Base-by-base conservation (phyloP, 345 rosid species). In the Eucalyptus rudis region DNA sequence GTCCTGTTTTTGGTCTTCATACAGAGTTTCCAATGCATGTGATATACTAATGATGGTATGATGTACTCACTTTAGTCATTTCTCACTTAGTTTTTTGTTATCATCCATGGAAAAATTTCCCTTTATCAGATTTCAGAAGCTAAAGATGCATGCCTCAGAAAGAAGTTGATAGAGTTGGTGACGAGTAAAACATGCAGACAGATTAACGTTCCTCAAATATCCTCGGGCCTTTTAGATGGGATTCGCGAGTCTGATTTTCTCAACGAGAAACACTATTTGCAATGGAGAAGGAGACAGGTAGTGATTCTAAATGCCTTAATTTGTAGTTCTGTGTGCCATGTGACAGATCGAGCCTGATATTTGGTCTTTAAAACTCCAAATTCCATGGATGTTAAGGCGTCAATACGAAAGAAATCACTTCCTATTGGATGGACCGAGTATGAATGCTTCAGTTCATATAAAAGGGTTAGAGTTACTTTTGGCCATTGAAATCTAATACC, bases 271-370 rank as follows among this genome's bases (percentile, higher is more conserved):
- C 92, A 93, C 89, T 96, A 96, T 92, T 85, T 92, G 91, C 95
- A 96, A 90, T 97, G 99, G 99, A 96, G 93, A 92, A 93, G 90
- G 90, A 96, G 99, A 91, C 98, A 96, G 98, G 99, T 96, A 92
- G 86, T 86, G 43, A 87, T 90, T 24, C 45, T 24, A 25, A n/a
- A 51, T 89, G 22, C 58, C 40, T 89, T 49, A 54, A 24, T 86
- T 86, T 86, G 16, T 47, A 59, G 85, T 76, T 29, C 62, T 3
- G 33, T 49, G 56, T 66, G 54, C 29, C 36, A 88, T 88, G 83
- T n/a, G 84, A 76, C 84, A 76, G 84, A 40, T 76, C 11, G 47
- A 76, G 84, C 84, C 24, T 20, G 29, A 76, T 76, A 24, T 76
- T 76, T 76, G 47, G 47, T 76, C 27, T 3, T 7, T 44, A 11